These are phyloP conservation scores for Colletotrichum musicola DNA, from an alignment of 2,329 filamentous ascomycete genomes.

Conservation along the genomic window DNA sequence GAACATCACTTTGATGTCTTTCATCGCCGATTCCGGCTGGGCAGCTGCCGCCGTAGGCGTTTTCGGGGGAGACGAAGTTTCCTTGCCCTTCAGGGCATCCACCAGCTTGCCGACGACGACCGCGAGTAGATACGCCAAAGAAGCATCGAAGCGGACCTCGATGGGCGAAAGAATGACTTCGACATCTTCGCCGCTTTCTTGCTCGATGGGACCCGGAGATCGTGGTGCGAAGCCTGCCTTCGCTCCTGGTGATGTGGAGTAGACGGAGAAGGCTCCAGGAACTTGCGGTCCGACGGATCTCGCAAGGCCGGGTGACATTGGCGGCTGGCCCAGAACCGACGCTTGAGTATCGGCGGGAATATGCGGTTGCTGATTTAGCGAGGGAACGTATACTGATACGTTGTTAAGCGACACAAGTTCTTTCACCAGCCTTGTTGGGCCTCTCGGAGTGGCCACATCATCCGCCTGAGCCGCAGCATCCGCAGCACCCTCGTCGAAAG, in stretches of 20 bases:
- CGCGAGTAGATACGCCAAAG: conserved; percentile 66
- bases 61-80: conserved; percentile 35
- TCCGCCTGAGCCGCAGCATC: conserved; percentile 46
- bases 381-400: conserved; percentile 68
- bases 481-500: background rate
- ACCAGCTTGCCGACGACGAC: conserved; percentile 65
- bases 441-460: conserved; percentile 63
- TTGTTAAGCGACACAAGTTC: conserved; percentile 64
- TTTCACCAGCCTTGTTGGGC: conserved; percentile 67
- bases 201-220: conserved; percentile 22
- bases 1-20: conserved; percentile 58
- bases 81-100: conserved; percentile 54
- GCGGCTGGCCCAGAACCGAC: conserved; percentile 45
- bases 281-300: conserved; percentile 63
- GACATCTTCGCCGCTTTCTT: conserved; percentile 50
- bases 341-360: conserved; percentile 48
- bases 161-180: conserved; percentile 67
- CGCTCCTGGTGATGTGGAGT: conserved; percentile 42
- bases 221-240: conserved; percentile 24
- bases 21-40: conserved; percentile 41
- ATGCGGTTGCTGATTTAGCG: conserved; percentile 59
- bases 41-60: conserved; percentile 27
- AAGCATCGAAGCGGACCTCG: conserved; percentile 66
- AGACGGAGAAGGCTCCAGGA: conserved; percentile 72
- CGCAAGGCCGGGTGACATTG: conserved; percentile 46